Conservation (phyloP, 495 filamentous ascomycete species). For the Penicillium lagena region DNA sequence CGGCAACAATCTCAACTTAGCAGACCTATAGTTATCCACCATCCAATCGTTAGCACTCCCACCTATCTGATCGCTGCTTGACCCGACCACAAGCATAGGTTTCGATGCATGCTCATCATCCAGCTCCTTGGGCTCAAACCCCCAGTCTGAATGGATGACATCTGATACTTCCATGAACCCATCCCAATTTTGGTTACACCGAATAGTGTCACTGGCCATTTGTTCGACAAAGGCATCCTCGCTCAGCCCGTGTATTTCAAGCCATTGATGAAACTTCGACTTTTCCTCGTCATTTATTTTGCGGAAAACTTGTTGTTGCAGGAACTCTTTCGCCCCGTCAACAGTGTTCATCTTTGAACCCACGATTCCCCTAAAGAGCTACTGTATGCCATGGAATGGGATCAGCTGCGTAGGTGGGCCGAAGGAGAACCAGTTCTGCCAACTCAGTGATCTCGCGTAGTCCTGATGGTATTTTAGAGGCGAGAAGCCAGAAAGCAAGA, state of each 20-base stretch:
- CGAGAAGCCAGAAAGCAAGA: constrained; percentile 1
- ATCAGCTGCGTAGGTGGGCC: background rate
- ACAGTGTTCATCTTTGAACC: background rate
- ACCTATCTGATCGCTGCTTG: constrained; percentile 1
- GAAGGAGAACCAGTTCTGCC: constrained; percentile 3
- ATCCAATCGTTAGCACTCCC: constrained; percentile 2
- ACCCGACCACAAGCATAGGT: constrained; percentile 1
- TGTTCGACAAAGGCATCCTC: background rate
- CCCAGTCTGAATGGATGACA: constrained; percentile 5
- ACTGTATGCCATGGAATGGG: background rate
- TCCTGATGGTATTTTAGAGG: background rate
- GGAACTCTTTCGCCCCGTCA: background rate
- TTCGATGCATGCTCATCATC: constrained; percentile 3
- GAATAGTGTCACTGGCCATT: constrained; percentile 1
- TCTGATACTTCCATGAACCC: constrained; percentile 4
- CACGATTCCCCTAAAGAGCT: background rate
- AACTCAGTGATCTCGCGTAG: background rate
- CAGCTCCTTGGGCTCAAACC: constrained; percentile 1
- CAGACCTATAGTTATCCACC: constrained; percentile 1
- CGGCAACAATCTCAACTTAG: background rate
- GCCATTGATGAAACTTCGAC: background rate
- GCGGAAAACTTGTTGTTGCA: background rate
- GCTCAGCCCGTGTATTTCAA: background rate
- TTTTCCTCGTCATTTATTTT: no score
- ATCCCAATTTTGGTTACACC: constrained; percentile 1